A percentile compares a stretch with the other conserved stretches of the same genome.
Conservation (phyloP, 148 eudicot genomes). For the Suaeda aralocaspica region DNA sequence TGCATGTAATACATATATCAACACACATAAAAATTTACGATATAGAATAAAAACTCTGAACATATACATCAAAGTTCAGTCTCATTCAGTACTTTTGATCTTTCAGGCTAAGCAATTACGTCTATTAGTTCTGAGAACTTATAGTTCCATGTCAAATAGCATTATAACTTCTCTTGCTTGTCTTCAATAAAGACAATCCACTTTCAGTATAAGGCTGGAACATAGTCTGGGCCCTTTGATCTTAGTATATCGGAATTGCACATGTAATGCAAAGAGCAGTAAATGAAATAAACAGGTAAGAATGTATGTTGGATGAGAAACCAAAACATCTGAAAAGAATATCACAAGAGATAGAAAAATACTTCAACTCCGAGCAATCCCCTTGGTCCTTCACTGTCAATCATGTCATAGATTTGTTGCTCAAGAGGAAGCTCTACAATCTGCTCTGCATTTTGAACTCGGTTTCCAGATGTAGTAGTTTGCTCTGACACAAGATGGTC, state of each 20-base stretch:
- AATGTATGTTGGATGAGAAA: background rate
- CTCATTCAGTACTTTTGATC: too few relatives aligned
- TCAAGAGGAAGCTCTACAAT: conserved; percentile 89
- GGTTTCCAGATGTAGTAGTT: conserved; percentile 34
- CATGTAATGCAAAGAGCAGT: background rate
- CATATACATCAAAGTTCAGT: too few relatives aligned
- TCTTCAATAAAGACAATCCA: too few relatives aligned
- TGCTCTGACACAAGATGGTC: conserved; percentile 53
- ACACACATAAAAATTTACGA: too few relatives aligned
- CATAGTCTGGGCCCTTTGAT: background rate
- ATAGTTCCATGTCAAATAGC: too few relatives aligned
- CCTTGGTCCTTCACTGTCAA: conserved; percentile 76
- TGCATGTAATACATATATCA: background rate
- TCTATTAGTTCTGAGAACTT: too few relatives aligned
- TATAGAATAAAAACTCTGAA: too few relatives aligned
- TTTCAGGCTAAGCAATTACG: too few relatives aligned
- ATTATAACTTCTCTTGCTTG: too few relatives aligned
- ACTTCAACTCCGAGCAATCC: conserved; percentile 82
- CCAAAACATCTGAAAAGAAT: background rate
- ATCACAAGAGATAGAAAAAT: conserved; percentile 12
- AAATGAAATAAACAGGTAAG: background rate
- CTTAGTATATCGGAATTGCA: background rate
- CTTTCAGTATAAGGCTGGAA: too few relatives aligned
- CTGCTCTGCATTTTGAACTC: conserved; percentile 69
- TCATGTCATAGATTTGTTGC: conserved; percentile 84